Evolutionary conservation across 352 stramenopile species (phyloP).

Genomic region (Globisporangium mamillatum): DNA sequence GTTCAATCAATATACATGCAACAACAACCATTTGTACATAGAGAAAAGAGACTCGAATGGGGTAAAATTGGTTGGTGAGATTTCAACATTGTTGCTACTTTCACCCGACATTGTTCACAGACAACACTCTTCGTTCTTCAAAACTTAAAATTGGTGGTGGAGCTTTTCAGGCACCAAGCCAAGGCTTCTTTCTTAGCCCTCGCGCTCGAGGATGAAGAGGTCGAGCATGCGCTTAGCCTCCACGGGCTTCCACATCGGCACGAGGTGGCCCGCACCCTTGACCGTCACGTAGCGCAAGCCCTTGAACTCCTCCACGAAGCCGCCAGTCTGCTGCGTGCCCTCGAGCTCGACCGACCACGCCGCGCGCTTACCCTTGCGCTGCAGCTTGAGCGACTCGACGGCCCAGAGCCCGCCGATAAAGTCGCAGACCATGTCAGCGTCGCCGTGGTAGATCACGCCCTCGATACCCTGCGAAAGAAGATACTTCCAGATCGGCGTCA

Average conservation of each 20-base stretch:
- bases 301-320: constrained; percentile 79
- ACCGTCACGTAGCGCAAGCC: constrained; percentile 89
- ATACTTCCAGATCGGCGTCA: constrained; percentile 53
- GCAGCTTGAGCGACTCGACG: constrained; percentile 60
- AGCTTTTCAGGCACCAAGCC: background rate
- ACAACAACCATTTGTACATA: background rate
- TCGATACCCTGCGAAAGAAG: constrained; percentile 29
- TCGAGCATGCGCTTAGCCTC: constrained; percentile 73
- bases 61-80: background rate
- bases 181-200: constrained; percentile 10
- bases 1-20: background rate
- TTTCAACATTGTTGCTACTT: background rate
- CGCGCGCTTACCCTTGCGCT: constrained; percentile 31
- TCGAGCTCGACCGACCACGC: constrained; percentile 38
- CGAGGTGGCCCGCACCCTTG: constrained; percentile 88
- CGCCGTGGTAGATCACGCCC: constrained; percentile 62
- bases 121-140: background rate
- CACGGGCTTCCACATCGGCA: constrained; percentile 77
- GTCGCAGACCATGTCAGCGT: constrained; percentile 68
- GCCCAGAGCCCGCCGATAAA: constrained; percentile 67
- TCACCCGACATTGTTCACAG: background rate
- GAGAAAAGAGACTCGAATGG: background rate
- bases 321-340: constrained; percentile 63
- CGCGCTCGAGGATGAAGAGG: constrained; percentile 52
- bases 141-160: background rate